These are phyloP conservation scores for Didymella pinodella DNA, from an alignment of 2,329 filamentous ascomycete species.

Conservation along the genomic window DNA sequence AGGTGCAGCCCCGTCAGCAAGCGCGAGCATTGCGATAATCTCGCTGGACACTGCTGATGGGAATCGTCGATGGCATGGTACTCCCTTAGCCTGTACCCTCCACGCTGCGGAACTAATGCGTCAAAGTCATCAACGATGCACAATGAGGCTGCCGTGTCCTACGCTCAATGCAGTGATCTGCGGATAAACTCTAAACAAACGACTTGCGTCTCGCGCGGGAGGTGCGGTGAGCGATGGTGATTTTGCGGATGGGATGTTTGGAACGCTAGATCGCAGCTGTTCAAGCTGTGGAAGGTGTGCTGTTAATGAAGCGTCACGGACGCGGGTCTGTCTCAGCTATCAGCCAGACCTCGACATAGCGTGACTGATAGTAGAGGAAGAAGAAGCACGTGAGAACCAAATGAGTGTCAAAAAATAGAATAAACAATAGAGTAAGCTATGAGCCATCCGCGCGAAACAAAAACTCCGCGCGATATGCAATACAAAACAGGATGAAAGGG, in stretches of 20 bases:
- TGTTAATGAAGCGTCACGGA: too few relatives aligned
- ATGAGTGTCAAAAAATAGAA: neutral
- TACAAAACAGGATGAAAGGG: neutral
- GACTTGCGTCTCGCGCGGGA: neutral
- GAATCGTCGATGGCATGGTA: neutral
- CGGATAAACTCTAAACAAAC: neutral
- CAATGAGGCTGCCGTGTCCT: neutral
- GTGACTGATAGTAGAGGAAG: neutral
- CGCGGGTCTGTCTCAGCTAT: neutral
- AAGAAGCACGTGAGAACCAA: neutral
- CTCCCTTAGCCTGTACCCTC: neutral
- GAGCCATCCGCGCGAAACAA: neutral
- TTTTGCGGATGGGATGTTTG: too few relatives aligned
- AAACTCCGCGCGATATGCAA: constrained; percentile 15
- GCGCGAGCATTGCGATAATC: too few relatives aligned
- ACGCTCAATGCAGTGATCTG: neutral
- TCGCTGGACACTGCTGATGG: neutral
- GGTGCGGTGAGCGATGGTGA: neutral
- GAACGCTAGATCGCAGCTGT: too few relatives aligned
- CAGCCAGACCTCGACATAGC: neutral
- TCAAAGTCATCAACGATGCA: neutral
- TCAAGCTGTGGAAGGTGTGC: too few relatives aligned
- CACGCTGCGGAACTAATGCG: neutral
- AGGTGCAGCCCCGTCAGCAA: neutral
- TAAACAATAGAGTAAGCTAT: constrained; percentile 5